Percentiles rank a stretch among this genome's conserved stretches.
These are phyloP conservation scores for Canariomyces notabilis DNA, from an alignment of 2,329 filamentous ascomycete genomes.

Conservation along the genomic window DNA sequence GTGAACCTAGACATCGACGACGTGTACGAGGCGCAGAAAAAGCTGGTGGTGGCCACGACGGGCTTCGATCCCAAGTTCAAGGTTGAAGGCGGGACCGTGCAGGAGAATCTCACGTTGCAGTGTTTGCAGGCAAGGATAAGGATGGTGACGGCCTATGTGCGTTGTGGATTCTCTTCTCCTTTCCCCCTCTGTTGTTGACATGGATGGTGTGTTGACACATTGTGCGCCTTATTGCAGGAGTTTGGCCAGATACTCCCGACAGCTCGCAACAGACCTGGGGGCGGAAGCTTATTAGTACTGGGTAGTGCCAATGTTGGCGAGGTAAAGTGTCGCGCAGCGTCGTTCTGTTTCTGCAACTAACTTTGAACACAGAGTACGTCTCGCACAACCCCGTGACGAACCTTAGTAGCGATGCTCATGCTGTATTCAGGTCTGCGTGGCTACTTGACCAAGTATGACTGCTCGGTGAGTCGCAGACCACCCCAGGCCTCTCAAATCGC, in stretches of 20 bases:
- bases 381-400: too few species aligned
- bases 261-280: slow-evolving; percentile 49
- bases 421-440: slow-evolving; percentile 37
- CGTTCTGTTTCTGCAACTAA: slow-evolving; percentile 25
- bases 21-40: slow-evolving; percentile 55
- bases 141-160: slow-evolving; percentile 55
- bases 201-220: slow-evolving; percentile 42
- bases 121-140: slow-evolving; percentile 63
- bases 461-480: slow-evolving; percentile 25
- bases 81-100: slow-evolving; percentile 56
- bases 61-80: slow-evolving; percentile 53
- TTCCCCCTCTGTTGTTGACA: too few species aligned
- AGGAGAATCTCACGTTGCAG: slow-evolving; percentile 62
- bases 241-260: slow-evolving; percentile 60
- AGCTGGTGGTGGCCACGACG: slow-evolving; percentile 53
- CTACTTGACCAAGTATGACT: slow-evolving; percentile 69
- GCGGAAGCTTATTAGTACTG: slow-evolving; percentile 60
- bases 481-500: too few species aligned
- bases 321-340: not conserved
- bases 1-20: slow-evolving; percentile 69
- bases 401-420: not conserved
- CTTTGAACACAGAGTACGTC: slow-evolving; percentile 6
- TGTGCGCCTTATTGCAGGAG: slow-evolving; percentile 21
- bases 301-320: slow-evolving; percentile 62
- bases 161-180: slow-evolving; percentile 43